phyloP scores from a whole-genome alignment of 148 eudicot species.

The Euryodendron excelsum region DNA sequence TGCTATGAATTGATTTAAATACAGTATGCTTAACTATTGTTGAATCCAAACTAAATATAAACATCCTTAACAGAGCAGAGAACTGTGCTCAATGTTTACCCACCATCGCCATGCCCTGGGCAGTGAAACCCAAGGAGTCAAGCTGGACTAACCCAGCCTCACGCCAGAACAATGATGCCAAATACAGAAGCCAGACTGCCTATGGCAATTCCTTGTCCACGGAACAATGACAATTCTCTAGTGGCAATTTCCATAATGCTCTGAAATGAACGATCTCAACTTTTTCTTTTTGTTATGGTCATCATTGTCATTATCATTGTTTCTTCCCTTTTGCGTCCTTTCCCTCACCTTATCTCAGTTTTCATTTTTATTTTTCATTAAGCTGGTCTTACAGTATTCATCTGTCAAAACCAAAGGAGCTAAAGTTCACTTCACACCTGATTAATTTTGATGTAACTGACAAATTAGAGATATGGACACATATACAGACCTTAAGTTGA shows the following conservation, averaged over 20 bases:
- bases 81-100: not conserved
- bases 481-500: conserved; percentile 75
- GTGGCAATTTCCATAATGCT: not conserved
- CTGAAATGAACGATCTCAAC: not conserved
- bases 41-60: not conserved
- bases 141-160: not conserved
- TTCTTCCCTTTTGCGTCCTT: not conserved
- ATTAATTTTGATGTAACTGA: not conserved
- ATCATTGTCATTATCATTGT: not conserved
- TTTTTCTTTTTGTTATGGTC: too few relatives aligned
- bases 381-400: not conserved
- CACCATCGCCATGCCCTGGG: not conserved
- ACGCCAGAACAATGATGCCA: not conserved
- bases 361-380: not conserved
- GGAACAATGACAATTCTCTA: not conserved
- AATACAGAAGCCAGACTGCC: not conserved
- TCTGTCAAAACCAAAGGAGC: not conserved
- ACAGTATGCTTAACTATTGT: too few relatives aligned
- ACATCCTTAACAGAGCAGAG: not conserved
- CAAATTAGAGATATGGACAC: not conserved
- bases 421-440: not conserved
- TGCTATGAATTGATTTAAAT: too few relatives aligned
- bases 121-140: not conserved
- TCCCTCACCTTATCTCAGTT: conserved; percentile 1
- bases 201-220: not conserved